Conservation (phyloP, 805 yeast genomes). For the Kuraishia molischiana region DNA sequence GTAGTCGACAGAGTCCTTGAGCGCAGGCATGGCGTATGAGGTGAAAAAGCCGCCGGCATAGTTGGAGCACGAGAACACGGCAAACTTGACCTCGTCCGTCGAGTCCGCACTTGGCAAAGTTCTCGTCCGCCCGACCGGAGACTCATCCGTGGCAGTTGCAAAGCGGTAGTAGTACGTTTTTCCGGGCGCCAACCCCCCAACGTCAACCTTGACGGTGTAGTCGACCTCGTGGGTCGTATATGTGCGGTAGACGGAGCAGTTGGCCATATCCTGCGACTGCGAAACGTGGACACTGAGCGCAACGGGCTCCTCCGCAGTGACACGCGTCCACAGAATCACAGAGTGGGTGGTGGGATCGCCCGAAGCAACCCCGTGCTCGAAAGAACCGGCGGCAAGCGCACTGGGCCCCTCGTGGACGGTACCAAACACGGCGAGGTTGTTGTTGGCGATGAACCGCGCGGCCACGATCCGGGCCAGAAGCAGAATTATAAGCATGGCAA, state of each 20-base stretch:
- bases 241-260: constrained; percentile 3
- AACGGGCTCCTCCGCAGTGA: constrained; percentile 7
- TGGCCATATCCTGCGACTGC: constrained; percentile 3
- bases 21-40: constrained; percentile 11
- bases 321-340: constrained; percentile 15
- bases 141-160: constrained; percentile 3
- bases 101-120: constrained; percentile 11
- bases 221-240: constrained; percentile 9
- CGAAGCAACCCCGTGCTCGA: constrained; percentile 14
- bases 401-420: background rate
- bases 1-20: constrained; percentile 12
- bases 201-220: constrained; percentile 13
- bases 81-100: constrained; percentile 7
- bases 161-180: constrained; percentile 12
- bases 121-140: constrained; percentile 10
- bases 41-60: constrained; percentile 16
- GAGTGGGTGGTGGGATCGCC: constrained; percentile 14
- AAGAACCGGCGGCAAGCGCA: background rate
- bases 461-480: no score
- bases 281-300: constrained; percentile 4
- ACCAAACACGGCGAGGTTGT: background rate
- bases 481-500: no score
- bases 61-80: constrained; percentile 15
- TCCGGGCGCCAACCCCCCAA: constrained; percentile 8
- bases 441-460: background rate